Conservation (phyloP, 306 rosid species). For the Mucuna pruriens region DNA sequence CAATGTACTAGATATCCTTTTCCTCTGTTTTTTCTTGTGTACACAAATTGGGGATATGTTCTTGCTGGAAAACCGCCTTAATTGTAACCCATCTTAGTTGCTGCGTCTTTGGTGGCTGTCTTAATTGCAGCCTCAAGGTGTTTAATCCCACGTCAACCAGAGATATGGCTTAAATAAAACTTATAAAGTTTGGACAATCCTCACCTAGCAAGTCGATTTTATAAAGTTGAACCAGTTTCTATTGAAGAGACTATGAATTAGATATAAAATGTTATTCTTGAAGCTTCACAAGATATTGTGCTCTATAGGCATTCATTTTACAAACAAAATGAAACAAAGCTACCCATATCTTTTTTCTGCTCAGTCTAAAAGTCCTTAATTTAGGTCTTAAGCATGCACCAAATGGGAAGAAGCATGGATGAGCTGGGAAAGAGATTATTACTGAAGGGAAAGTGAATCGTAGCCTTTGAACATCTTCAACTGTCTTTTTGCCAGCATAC, state of each 20-base stretch:
- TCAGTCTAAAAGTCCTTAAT: neutral
- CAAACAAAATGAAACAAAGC: constrained; percentile 14
- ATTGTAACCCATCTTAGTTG: too few relatives aligned
- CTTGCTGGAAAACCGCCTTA: too few relatives aligned
- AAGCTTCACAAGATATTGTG: constrained; percentile 21
- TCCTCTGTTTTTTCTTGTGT: neutral
- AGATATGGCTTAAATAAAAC: too few relatives aligned
- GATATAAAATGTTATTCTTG: neutral
- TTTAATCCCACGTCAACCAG: too few relatives aligned
- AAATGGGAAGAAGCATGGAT: neutral
- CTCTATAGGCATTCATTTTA: neutral
- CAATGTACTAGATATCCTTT: neutral
- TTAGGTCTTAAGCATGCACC: neutral
- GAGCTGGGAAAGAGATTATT: constrained; percentile 41
- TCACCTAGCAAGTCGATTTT: too few relatives aligned
- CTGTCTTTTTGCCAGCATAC: constrained; percentile 66
- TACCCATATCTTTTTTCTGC: neutral
- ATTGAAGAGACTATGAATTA: neutral
- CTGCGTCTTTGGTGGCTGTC: too few relatives aligned
- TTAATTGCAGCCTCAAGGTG: too few relatives aligned
- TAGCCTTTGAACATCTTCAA: constrained; percentile 81
- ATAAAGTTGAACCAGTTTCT: too few relatives aligned
- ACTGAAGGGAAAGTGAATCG: constrained; percentile 78
- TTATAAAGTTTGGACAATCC: too few relatives aligned
- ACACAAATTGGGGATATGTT: neutral